Percentiles rank a stretch among this genome's conserved stretches.
Evolutionary conservation across 805 yeast species (phyloP).

Genomic region (Metschnikowia peoriensis): DNA sequence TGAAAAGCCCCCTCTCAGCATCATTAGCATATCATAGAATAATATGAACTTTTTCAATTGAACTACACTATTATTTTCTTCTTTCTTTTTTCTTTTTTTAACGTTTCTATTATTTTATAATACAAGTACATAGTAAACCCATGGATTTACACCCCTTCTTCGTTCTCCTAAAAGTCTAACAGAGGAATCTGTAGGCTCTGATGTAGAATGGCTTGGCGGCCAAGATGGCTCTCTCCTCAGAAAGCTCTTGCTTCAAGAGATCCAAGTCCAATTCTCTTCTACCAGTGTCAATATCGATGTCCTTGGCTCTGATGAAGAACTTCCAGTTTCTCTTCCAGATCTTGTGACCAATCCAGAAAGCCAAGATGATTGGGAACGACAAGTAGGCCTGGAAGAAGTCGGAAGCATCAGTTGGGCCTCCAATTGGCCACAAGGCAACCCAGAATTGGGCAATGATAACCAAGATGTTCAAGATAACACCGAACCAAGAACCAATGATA

Average conservation of each 20-base stretch:
- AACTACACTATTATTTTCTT: not conserved
- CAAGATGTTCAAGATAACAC: constrained; percentile 46
- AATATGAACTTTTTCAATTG: too few relatives aligned
- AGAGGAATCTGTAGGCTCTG: constrained; percentile 59
- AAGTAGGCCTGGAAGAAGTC: constrained; percentile 65
- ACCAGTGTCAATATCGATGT: constrained; percentile 38
- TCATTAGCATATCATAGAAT: constrained; percentile 1
- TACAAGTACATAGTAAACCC: not conserved
- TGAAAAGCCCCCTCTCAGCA: not conserved
- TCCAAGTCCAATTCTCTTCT: constrained; percentile 40
- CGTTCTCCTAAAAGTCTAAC: constrained; percentile 27
- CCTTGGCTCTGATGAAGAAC: constrained; percentile 29
- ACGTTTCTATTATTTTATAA: not conserved
- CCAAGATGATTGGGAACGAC: constrained; percentile 60
- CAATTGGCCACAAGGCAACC: constrained; percentile 63
- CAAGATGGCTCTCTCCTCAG: constrained; percentile 53
- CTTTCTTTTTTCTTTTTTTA: not conserved
- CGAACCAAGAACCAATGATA: constrained; percentile 52
- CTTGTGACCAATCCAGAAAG: constrained; percentile 58
- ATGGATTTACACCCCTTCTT: not conserved
- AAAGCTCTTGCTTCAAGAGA: constrained; percentile 43
- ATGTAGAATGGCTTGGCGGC: constrained; percentile 45
- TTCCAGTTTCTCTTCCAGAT: constrained; percentile 42
- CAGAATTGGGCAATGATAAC: constrained; percentile 61
- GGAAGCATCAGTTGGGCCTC: constrained; percentile 21